Conservation (phyloP, 306 rosid genomes). For the Rubus idaeus region DNA sequence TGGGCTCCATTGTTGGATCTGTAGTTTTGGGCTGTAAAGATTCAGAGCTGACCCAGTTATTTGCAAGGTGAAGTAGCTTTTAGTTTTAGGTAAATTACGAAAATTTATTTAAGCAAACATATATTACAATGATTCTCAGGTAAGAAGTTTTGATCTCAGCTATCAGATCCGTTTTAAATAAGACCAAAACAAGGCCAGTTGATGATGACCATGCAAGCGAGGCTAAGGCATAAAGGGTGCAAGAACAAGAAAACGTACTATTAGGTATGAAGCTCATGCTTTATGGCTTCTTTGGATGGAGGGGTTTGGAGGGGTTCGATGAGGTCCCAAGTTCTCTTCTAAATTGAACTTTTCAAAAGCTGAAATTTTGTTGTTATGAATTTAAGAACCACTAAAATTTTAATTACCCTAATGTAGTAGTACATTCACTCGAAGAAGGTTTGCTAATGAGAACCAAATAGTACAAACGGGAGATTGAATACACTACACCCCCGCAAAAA, state of each 20-base stretch:
- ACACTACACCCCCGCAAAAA: not conserved
- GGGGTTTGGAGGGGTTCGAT: not conserved
- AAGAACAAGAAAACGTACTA: not conserved
- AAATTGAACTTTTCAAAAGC: not conserved
- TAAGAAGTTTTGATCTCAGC: no score
- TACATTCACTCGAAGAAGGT: not conserved
- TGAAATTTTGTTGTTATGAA: not conserved
- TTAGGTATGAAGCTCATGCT: not conserved
- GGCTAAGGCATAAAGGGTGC: not conserved
- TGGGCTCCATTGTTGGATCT: not conserved
- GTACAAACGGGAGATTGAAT: not conserved
- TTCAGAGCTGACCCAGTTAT: no score
- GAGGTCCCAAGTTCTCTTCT: not conserved
- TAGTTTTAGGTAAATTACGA: no score
- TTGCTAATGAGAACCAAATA: not conserved
- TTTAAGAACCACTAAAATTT: not conserved
- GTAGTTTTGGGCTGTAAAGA: not conserved
- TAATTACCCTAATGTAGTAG: not conserved
- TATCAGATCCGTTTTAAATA: no score
- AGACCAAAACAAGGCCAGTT: no score
- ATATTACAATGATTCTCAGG: no score
- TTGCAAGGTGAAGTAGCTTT: no score
- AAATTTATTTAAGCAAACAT: no score
- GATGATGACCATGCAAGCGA: no score
- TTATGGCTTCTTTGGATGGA: not conserved